Evolutionary conservation across 1,139 yeast species (phyloP).

Genomic region (Citeromyces hawaiiensis): DNA sequence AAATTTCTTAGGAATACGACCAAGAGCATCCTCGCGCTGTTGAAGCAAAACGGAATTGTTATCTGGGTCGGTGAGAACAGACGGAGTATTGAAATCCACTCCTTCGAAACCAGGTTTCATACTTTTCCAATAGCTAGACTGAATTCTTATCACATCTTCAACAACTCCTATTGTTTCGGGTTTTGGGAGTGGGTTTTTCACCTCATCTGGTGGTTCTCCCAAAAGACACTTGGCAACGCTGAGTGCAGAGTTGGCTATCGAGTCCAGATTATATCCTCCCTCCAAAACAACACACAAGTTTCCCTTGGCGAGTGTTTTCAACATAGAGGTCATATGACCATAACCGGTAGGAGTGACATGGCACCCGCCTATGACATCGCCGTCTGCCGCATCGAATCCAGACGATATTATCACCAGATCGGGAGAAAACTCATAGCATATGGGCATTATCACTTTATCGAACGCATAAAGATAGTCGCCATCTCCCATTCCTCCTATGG

Average conservation of each 20-base stretch:
- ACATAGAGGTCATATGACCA: conserved; percentile 90
- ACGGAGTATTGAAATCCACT: conserved; percentile 16
- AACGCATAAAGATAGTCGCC: conserved; percentile 94
- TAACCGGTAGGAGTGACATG: conserved; percentile 93
- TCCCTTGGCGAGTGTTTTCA: conserved; percentile 81
- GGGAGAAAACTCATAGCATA: conserved; percentile 81
- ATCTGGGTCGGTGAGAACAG: conserved; percentile 14
- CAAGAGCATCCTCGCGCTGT: conserved; percentile 1
- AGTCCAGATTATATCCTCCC: conserved; percentile 92
- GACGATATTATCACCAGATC: conserved; percentile 88
- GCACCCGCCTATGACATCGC: conserved; percentile 96
- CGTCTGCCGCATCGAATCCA: conserved; percentile 98
- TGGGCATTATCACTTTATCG: conserved; percentile 77
- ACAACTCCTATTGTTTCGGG: conserved; percentile 78
- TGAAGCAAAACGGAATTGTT: conserved; percentile 8
- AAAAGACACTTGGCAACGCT: conserved; percentile 85
- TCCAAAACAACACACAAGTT: conserved; percentile 82
- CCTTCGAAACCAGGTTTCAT: conserved; percentile 54
- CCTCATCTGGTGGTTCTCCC: conserved; percentile 89
- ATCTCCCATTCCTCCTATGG: conserved; percentile 84
- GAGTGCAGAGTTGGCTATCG: conserved; percentile 81
- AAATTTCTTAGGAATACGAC: no score
- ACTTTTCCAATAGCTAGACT: conserved; percentile 81
- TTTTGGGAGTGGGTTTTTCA: conserved; percentile 47
- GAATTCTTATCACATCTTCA: conserved; percentile 69